phyloP scores from a whole-genome alignment of 805 yeast genomes.

The Barnettozyma californica region DNA sequence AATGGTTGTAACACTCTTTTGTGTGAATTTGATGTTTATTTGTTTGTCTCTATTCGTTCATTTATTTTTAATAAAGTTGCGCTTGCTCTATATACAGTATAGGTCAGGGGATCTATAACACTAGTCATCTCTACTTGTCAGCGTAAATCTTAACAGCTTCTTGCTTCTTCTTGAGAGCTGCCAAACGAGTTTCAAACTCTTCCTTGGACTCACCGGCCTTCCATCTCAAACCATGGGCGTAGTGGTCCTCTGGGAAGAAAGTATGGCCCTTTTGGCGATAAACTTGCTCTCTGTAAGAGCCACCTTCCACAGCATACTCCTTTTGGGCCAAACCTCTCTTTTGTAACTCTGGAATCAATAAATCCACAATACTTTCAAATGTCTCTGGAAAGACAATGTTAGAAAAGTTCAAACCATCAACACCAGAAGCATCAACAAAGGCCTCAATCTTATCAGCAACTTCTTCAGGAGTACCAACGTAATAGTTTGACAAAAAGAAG shows the following conservation, averaged over 20 bases:
- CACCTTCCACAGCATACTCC: conserved; percentile 23
- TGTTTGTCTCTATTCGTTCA: no score
- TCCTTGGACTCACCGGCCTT: conserved; percentile 4
- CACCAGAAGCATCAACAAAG: conserved; percentile 35
- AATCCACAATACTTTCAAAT: conserved; percentile 35
- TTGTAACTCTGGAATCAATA: conserved; percentile 34
- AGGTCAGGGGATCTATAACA: no score
- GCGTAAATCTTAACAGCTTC: background rate
- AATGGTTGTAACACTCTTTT: background rate
- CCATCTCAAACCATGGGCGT: conserved; percentile 15
- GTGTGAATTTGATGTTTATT: background rate
- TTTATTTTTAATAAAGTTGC: no score
- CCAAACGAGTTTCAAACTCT: conserved; percentile 9
- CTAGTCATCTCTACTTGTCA: background rate
- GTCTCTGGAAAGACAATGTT: conserved; percentile 34
- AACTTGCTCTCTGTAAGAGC: conserved; percentile 33
- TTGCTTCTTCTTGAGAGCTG: background rate
- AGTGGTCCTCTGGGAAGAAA: conserved; percentile 20
- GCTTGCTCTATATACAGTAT: no score
- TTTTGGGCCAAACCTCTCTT: conserved; percentile 33
- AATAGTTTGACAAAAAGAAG: conserved; percentile 20
- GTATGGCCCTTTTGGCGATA: conserved; percentile 18
- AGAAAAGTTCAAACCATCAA: conserved; percentile 40
- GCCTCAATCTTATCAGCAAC: conserved; percentile 38
- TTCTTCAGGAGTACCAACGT: conserved; percentile 30